phyloP scores from a whole-genome alignment of 148 eudicot genomes.

The Arbutus unedo region DNA sequence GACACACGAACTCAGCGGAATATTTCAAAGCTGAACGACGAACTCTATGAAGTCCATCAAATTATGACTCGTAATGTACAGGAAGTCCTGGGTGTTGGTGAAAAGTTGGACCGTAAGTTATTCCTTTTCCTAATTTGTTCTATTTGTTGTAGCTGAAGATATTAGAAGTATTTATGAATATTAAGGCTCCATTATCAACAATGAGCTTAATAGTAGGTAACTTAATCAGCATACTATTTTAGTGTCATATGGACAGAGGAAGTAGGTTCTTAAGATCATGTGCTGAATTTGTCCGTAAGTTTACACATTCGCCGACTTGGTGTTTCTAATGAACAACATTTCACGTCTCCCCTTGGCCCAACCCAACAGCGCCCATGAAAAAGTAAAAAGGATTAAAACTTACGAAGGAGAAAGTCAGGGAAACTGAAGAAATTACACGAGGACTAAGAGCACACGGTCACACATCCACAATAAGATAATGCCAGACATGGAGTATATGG shows the following conservation, averaged over 20 bases:
- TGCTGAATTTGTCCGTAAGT: neutral
- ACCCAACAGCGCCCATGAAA: neutral
- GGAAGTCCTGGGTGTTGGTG: constrained; percentile 99
- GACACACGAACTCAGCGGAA: constrained; percentile 90
- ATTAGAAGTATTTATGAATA: too few species aligned
- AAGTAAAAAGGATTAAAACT: neutral
- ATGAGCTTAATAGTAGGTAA: neutral
- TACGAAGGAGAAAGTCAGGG: neutral
- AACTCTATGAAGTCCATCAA: constrained; percentile 96
- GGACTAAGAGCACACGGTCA: neutral
- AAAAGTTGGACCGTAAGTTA: constrained; percentile 97
- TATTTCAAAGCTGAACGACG: constrained; percentile 89
- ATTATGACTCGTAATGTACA: constrained; percentile 98
- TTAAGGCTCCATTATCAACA: neutral
- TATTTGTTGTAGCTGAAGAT: neutral
- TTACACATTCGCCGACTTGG: neutral
- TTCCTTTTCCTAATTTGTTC: neutral
- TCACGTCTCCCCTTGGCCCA: neutral
- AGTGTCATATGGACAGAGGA: neutral
- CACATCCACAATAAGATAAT: neutral
- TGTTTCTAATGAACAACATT: neutral
- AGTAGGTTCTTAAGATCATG: neutral
- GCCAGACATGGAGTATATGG: neutral
- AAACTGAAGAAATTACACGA: neutral
- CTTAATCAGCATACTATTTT: neutral